phyloP scores from a whole-genome alignment of 2,329 filamentous ascomycete species.

The Penicillium psychrosexuale region DNA sequence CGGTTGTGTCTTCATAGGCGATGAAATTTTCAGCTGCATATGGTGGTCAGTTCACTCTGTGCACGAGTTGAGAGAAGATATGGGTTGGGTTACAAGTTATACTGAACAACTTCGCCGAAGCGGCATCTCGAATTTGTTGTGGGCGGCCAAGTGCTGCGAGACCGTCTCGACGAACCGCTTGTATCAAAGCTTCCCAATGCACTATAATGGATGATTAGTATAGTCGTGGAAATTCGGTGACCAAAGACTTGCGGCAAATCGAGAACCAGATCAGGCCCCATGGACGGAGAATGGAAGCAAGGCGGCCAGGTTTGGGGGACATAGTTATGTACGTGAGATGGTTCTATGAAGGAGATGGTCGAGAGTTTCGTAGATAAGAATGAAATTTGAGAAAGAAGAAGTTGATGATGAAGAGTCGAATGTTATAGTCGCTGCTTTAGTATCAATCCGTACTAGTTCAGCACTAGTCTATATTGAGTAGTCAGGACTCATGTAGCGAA shows the following conservation, averaged over 20 bases:
- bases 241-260: conserved; percentile 6
- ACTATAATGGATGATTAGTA: conserved; percentile 11
- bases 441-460: neutral
- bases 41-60: neutral
- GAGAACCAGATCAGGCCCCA: conserved; percentile 19
- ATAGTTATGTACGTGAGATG: neutral
- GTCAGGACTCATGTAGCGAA: too few relatives aligned
- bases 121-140: conserved; percentile 17
- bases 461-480: neutral
- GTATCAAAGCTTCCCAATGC: conserved; percentile 17
- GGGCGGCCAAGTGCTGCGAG: conserved; percentile 11
- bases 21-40: conserved; percentile 27
- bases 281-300: conserved; percentile 14
- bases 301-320: conserved; percentile 9
- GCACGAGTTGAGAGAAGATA: neutral
- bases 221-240: neutral
- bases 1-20: conserved; percentile 35
- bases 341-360: neutral
- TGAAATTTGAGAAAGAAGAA: neutral
- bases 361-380: rapidly evolving
- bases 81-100: conserved; percentile 14
- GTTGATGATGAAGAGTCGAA: neutral
- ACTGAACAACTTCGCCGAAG: conserved; percentile 18
- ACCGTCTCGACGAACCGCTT: conserved; percentile 18
- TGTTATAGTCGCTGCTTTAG: neutral